Evolutionary conservation across 2,329 filamentous ascomycete genomes (phyloP), one percentile per base, ranked within the genome.

Genomic region (Chalara sp.): DNA sequence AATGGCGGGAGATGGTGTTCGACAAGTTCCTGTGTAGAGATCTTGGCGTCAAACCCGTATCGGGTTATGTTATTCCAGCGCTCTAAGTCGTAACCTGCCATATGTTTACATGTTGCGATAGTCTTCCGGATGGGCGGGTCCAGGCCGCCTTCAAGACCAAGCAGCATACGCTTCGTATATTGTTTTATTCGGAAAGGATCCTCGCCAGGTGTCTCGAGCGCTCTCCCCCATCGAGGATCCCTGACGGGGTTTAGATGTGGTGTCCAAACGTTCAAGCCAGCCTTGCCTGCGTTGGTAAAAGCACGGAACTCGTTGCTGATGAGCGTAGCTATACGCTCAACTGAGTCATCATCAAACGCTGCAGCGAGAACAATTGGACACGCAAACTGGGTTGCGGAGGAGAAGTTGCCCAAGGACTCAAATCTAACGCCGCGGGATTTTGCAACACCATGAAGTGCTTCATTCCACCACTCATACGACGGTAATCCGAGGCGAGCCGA

Each of bases 1-100:
- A 87, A 87, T 0, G 81, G 76, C 1, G 79, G 81, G 40, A 84
- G 72, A 60, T 84, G 87, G 66, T 86, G 87, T 58, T 86, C 83
- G 0, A 76, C 73, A 5, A 87, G n/a, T n/a, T n/a, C n/a, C n/a
- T n/a, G n/a, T n/a, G n/a, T n/a, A n/a, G n/a, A n/a, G n/a, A n/a
- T n/a, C n/a, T n/a, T n/a, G n/a, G n/a, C n/a, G n/a, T n/a, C n/a
- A n/a, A n/a, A n/a, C n/a, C n/a, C n/a, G n/a, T n/a, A n/a, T n/a
- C n/a, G n/a, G n/a, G n/a, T n/a, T n/a, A n/a, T n/a, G n/a, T n/a
- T n/a, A n/a, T n/a, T n/a, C n/a, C n/a, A n/a, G n/a, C n/a, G n/a
- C n/a, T n/a, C n/a, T n/a, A n/a, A n/a, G n/a, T n/a, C n/a, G n/a
- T n/a, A n/a, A n/a, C n/a, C n/a, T n/a, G n/a, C n/a, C n/a, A n/a